Evolutionary conservation across 192 early-diverging fungal species (phyloP).

Genomic region (Coemansia sp.): DNA sequence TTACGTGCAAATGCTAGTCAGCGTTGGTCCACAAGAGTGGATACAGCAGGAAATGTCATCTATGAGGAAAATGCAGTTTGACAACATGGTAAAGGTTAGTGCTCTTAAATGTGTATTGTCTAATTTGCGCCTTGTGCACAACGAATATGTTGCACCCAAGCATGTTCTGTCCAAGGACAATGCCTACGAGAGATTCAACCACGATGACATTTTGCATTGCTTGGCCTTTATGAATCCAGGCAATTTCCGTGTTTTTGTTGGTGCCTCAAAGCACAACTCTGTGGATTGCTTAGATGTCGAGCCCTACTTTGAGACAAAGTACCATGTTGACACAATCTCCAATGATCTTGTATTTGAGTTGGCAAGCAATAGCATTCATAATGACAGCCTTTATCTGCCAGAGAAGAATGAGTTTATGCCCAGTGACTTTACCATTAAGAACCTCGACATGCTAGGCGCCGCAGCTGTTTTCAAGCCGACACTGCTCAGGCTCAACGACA

Average conservation of each 20-base stretch:
- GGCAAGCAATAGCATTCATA: conserved; percentile 43
- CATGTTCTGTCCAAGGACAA: conserved; percentile 62
- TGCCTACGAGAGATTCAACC: conserved; percentile 61
- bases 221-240: conserved; percentile 56
- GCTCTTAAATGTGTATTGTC: conserved; percentile 55
- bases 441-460: background rate
- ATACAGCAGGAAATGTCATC: conserved; percentile 30
- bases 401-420: conserved; percentile 4
- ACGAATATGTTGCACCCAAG: conserved; percentile 58
- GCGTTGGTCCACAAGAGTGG: conserved; percentile 19
- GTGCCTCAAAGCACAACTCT: conserved; percentile 21
- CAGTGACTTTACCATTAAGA: conserved; percentile 21
- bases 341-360: conserved; percentile 35
- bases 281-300: conserved; percentile 51
- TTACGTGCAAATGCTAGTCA: conserved; percentile 23
- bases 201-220: conserved; percentile 56
- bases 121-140: conserved; percentile 64
- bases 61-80: conserved; percentile 47
- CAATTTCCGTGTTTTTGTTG: conserved; percentile 54
- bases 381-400: background rate
- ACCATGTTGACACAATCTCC: conserved; percentile 44
- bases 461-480: conserved; percentile 1
- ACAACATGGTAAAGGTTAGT: conserved; percentile 57
- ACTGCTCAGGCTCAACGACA: conserved; percentile 9
- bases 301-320: conserved; percentile 75